Conservation (phyloP, 805 yeast species). For the Barnettozyma siamensis region DNA sequence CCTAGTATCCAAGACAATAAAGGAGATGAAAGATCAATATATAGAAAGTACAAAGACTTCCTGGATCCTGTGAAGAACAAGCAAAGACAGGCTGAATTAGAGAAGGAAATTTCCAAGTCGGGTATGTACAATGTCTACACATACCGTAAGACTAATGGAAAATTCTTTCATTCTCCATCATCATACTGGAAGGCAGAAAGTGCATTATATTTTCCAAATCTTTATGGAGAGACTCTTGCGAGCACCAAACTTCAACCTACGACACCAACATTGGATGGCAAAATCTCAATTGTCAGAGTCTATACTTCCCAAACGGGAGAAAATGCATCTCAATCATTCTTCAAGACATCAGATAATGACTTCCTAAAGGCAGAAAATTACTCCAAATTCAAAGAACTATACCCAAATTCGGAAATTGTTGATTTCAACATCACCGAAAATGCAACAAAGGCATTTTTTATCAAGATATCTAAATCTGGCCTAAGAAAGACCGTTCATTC, state of each 20-base stretch:
- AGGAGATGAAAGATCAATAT: conserved; percentile 34
- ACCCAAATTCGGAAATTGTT: conserved; percentile 60
- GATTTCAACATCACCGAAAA: conserved; percentile 76
- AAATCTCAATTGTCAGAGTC: conserved; percentile 58
- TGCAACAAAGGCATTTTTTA: conserved; percentile 59
- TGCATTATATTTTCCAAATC: conserved; percentile 78
- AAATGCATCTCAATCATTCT: conserved; percentile 55
- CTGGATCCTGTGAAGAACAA: conserved; percentile 43
- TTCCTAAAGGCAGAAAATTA: conserved; percentile 38
- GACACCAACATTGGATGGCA: conserved; percentile 38
- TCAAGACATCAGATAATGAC: conserved; percentile 39
- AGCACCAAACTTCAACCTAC: conserved; percentile 26
- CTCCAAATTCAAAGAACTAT: conserved; percentile 32
- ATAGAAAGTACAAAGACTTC: conserved; percentile 39
- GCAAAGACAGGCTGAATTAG: conserved; percentile 46
- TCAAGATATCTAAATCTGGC: conserved; percentile 43
- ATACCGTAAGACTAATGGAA: conserved; percentile 73
- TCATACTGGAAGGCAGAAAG: conserved; percentile 68
- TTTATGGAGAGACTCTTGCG: conserved; percentile 49
- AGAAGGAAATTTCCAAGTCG: conserved; percentile 58
- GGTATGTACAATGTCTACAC: conserved; percentile 62
- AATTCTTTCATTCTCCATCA: conserved; percentile 77
- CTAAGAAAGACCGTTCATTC: conserved; percentile 40
- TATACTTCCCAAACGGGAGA: conserved; percentile 69
- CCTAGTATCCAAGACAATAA: conserved; percentile 35